Conservation (phyloP, 2,329 filamentous ascomycete genomes). For the Metarhizium rileyi region DNA sequence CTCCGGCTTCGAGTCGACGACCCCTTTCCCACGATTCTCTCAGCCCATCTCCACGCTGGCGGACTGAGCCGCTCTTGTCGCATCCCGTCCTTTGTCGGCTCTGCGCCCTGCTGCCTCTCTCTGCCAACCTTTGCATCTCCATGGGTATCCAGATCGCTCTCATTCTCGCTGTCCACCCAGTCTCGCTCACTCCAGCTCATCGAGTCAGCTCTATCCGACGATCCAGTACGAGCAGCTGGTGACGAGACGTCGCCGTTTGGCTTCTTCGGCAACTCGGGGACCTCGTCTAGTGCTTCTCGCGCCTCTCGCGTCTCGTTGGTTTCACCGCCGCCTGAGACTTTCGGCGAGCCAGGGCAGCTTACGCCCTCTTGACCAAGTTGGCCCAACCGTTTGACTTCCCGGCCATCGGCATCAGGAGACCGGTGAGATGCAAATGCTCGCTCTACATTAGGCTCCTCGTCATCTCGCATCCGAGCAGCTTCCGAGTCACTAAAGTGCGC, state of each 20-base stretch:
- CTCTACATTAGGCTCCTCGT: conserved; percentile 57
- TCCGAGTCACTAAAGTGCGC: conserved; percentile 78
- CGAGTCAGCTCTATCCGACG: conserved; percentile 36
- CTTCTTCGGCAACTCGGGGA: conserved; percentile 33
- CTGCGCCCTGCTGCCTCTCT: neutral
- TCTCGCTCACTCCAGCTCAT: conserved; percentile 58
- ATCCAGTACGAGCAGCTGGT: conserved; percentile 9
- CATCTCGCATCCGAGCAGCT: conserved; percentile 53
- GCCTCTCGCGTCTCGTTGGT: conserved; percentile 16
- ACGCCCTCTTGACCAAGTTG: conserved; percentile 8
- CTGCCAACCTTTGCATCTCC: conserved; percentile 12
- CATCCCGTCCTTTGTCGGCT: conserved; percentile 11
- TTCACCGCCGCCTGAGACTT: conserved; percentile 8
- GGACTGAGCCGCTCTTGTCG: conserved; percentile 12
- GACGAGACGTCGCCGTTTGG: conserved; percentile 14
- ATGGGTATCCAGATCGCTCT: conserved; percentile 26
- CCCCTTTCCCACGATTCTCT: conserved; percentile 42
- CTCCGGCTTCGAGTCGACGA: conserved; percentile 12
- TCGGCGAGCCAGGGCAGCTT: conserved; percentile 17
- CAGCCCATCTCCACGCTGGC: conserved; percentile 40
- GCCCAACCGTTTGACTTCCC: conserved; percentile 45
- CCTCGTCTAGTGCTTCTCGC: conserved; percentile 31
- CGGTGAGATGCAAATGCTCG: conserved; percentile 52
- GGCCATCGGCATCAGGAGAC: conserved; percentile 51
- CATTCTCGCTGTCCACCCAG: conserved; percentile 45